Conservation (phyloP, 768 basidiomycete genomes). For the Cantharellus anzutake region DNA sequence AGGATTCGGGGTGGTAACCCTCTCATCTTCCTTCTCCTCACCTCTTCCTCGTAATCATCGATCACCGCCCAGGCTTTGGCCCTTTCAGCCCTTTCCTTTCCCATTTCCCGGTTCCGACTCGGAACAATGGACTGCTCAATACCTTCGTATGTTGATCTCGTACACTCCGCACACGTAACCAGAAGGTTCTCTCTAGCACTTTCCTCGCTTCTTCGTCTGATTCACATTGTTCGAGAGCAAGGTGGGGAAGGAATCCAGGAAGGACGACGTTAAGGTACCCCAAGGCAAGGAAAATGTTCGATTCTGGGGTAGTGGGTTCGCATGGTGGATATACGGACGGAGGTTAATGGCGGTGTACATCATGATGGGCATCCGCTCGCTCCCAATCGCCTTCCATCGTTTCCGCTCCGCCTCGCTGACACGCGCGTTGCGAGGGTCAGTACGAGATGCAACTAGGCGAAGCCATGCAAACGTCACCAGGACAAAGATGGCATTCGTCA, state of each 20-base stretch:
- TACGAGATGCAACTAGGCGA: neutral
- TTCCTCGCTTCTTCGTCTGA: too few species aligned
- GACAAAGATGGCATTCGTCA: too few species aligned
- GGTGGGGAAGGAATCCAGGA: constrained; percentile 14
- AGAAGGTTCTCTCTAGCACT: constrained; percentile 25
- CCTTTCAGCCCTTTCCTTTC: constrained; percentile 36
- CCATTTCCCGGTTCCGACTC: constrained; percentile 45
- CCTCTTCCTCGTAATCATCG: constrained; percentile 61
- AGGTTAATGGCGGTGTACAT: constrained; percentile 79
- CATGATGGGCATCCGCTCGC: constrained; percentile 26
- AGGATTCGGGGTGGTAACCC: neutral
- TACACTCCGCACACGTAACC: constrained; percentile 52
- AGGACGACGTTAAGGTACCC: constrained; percentile 19
- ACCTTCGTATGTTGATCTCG: constrained; percentile 48
- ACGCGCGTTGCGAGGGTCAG: too few species aligned
- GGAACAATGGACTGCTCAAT: constrained; percentile 43
- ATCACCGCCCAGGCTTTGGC: constrained; percentile 53
- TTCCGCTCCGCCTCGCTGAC: too few species aligned
- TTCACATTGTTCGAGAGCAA: neutral
- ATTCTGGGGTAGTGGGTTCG: constrained; percentile 16
- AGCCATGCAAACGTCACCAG: too few species aligned
- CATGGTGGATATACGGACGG: constrained; percentile 32
- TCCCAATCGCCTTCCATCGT: too few species aligned
- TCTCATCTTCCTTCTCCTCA: constrained; percentile 16
- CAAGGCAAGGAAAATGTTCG: constrained; percentile 45